Percentiles rank a stretch among this genome's conserved stretches.
Conservation (phyloP, 768 basidiomycete species). For the Clitopilus hobsonii region DNA sequence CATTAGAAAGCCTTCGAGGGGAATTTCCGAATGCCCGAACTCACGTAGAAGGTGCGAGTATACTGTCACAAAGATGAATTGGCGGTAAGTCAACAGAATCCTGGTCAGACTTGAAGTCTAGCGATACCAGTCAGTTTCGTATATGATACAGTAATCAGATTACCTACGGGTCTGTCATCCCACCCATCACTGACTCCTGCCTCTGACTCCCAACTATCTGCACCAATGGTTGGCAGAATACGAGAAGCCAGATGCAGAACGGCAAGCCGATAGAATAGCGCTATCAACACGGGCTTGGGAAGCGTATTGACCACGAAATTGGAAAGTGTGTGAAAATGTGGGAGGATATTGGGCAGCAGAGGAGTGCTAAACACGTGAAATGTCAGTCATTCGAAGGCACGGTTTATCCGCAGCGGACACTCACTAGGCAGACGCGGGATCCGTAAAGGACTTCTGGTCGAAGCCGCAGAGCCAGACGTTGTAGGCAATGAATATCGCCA, state of each 20-base stretch:
- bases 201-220: conserved; percentile 73
- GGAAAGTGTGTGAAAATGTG: conserved; percentile 72
- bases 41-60: conserved; percentile 82
- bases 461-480: conserved; percentile 89
- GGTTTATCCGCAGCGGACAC: conserved; percentile 18
- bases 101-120: conserved; percentile 76
- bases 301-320: conserved; percentile 84
- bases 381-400: neutral
- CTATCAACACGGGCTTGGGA: conserved; percentile 78
- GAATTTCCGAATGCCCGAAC: conserved; percentile 22
- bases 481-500: conserved; percentile 86
- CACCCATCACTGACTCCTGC: conserved; percentile 59
- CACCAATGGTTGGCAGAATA: conserved; percentile 81
- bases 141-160: neutral
- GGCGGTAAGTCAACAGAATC: conserved; percentile 76
- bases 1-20: neutral
- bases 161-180: conserved; percentile 68
- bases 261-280: conserved; percentile 73
- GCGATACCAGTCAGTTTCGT: neutral
- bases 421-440: conserved; percentile 75
- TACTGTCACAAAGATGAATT: conserved; percentile 80
- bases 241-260: conserved; percentile 79
- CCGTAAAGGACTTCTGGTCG: conserved; percentile 67
- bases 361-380: conserved; percentile 48
- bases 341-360: conserved; percentile 71